Conservation (phyloP, 31 red algal genomes). For the Pterothamnion heteromorphum region DNA sequence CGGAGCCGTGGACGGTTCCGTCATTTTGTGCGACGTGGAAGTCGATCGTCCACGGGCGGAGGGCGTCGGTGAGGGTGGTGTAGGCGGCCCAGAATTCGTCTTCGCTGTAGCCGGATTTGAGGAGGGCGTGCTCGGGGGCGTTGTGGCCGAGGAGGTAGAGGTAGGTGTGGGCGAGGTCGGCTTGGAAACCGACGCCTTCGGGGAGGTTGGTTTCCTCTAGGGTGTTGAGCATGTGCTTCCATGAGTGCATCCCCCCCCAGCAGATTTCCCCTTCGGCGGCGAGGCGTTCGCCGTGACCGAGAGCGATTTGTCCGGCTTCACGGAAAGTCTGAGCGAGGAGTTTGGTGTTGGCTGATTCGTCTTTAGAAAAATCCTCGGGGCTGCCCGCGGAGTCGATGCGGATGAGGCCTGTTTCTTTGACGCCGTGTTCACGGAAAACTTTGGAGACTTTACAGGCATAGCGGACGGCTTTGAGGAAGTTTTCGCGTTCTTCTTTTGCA, state of each 20-base stretch:
- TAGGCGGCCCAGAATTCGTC: not conserved
- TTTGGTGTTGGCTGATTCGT: not conserved
- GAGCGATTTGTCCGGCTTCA: not conserved
- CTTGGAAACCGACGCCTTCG: not conserved
- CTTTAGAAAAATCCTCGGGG: not conserved
- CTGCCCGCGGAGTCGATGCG: not conserved
- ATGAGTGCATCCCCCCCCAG: constrained; percentile 22
- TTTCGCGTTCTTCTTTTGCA: not conserved
- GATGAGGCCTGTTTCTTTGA: not conserved
- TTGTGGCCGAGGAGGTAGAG: not conserved
- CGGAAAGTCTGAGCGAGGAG: not conserved
- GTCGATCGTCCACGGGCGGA: constrained; percentile 3
- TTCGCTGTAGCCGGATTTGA: not conserved
- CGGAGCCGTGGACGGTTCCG: constrained; percentile 6
- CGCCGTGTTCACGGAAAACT: constrained; percentile 3
- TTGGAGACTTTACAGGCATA: not conserved
- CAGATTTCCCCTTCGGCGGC: constrained; percentile 23
- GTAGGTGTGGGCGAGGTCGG: constrained; percentile 5
- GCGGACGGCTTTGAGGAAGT: not conserved
- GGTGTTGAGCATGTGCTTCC: not conserved
- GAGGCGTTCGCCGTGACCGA: not conserved
- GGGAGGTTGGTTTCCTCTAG: not conserved
- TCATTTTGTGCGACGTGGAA: constrained; percentile 23
- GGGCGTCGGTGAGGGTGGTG: not conserved
- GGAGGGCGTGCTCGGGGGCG: not conserved